phyloP scores from a whole-genome alignment of 1,284 basidiomycete genomes.

The Hymenochaete sp. region DNA sequence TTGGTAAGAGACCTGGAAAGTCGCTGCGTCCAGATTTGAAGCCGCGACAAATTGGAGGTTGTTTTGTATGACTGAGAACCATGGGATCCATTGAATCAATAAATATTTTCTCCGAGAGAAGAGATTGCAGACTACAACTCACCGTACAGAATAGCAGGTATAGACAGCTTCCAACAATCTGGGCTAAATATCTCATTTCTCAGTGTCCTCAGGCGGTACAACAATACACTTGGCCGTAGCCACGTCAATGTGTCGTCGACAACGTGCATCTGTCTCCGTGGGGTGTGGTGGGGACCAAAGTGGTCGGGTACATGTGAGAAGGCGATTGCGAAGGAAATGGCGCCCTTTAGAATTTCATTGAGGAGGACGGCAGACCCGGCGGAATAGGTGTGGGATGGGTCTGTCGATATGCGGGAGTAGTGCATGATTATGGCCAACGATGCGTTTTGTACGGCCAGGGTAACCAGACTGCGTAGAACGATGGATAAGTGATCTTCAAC shows the following conservation, averaged over 20 bases:
- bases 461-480: constrained; percentile 60
- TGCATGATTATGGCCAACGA: constrained; percentile 95
- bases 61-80: constrained; percentile 73
- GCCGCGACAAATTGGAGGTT: constrained; percentile 93
- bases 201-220: constrained; percentile 46
- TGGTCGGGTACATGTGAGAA: constrained; percentile 38
- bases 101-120: constrained; percentile 2
- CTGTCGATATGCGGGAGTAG: constrained; percentile 83
- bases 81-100: neutral
- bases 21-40: constrained; percentile 83
- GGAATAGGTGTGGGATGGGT: constrained; percentile 72
- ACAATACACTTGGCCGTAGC: constrained; percentile 27
- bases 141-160: constrained; percentile 87
- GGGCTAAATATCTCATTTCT: constrained; percentile 55
- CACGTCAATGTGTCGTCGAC: constrained; percentile 9
- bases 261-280: neutral
- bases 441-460: constrained; percentile 92
- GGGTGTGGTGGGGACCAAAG: constrained; percentile 31
- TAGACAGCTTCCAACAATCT: constrained; percentile 95
- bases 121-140: constrained; percentile 16
- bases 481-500: constrained; percentile 2
- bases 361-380: constrained; percentile 89
- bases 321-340: constrained; percentile 77
- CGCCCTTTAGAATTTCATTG: constrained; percentile 89
- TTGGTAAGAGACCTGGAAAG: constrained; percentile 89